Base-by-base conservation (phyloP, 23 red algal species). In the Gracilaria vermiculophylla region DNA sequence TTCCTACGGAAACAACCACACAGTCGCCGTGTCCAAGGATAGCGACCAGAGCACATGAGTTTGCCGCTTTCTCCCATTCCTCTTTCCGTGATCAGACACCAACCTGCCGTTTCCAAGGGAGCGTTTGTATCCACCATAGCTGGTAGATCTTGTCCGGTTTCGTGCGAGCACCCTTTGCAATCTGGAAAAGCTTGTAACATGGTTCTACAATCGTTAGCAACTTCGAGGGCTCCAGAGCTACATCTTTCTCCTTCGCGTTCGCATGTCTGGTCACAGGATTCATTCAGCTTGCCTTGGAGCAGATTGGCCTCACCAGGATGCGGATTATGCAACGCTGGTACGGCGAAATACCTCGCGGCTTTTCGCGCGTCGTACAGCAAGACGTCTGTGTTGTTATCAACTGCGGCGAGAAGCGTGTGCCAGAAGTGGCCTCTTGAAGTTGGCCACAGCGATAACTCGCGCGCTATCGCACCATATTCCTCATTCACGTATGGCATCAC, bases 131-230 rank as follows among this genome's bases (percentile, higher is more conserved):
- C 54, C 6, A 91, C 87, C 42, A 45, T 45, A 21, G 87, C 87
- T 28, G 87, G 87, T n/a, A 91, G 27, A 58, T 91, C 87, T 29
- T 19, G 0, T 0, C 87, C 87, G 5, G 76, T 91, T 62, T 91
- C 87, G 47, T 69, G 54, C 27, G 73, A 43, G 56, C 87, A 91
- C 1, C 87, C 74, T 41, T 54, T 45, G 62, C 87, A 91, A 51
- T 52, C 79, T 8, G 79, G 25, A 13, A 81, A 69, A 11, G 39
- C 47, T 0, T 50, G 27, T 52, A 53, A 29, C 47, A 91, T 72
- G 33, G 20, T 57, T 47, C 3, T 54, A 76, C 87, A 91, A 17
- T 49, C 51, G 34, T 91, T 82, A 3, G 51, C 58, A 20, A n/a
- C 41, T 45, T 71, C 76, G 13, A 81, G 75, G 13, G 61, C 41